Percentiles rank a stretch among this genome's conserved stretches.
Evolutionary conservation across 2,329 filamentous ascomycete genomes (phyloP).

Genomic region (Rhexocercosporidium sp.): DNA sequence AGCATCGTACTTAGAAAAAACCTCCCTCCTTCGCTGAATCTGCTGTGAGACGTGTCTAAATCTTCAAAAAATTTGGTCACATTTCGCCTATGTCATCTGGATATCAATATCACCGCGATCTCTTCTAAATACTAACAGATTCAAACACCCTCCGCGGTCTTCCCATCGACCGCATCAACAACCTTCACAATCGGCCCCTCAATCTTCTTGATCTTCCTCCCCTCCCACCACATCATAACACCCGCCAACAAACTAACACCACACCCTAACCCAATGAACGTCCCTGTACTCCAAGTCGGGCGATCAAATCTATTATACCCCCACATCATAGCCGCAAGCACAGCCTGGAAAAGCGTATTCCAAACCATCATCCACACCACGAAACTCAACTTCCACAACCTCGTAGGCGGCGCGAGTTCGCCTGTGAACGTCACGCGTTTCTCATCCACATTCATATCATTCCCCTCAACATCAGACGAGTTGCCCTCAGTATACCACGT

Average conservation of each 20-base stretch:
- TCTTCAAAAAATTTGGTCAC: neutral
- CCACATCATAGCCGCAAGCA: slow-evolving; percentile 29
- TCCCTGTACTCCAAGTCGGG: slow-evolving; percentile 27
- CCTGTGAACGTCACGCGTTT: slow-evolving; percentile 13
- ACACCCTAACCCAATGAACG: slow-evolving; percentile 27
- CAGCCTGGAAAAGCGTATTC: slow-evolving; percentile 45
- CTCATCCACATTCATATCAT: slow-evolving; percentile 38
- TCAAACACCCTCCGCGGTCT: neutral
- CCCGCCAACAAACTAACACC: slow-evolving; percentile 26
- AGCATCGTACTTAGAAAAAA: neutral
- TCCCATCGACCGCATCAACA: slow-evolving; percentile 13
- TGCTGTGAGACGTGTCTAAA: neutral
- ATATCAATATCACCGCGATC: no score
- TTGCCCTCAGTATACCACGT: slow-evolving; percentile 51
- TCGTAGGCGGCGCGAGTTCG: neutral
- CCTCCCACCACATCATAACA: slow-evolving; percentile 30
- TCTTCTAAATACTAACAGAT: neutral
- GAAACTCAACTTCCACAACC: slow-evolving; percentile 63
- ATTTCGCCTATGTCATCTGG: neutral
- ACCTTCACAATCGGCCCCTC: slow-evolving; percentile 24
- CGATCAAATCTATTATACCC: slow-evolving; percentile 26
- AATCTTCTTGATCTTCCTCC: slow-evolving; percentile 29
- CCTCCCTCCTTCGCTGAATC: neutral
- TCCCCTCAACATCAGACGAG: no score
- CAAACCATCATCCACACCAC: slow-evolving; percentile 42